These are phyloP conservation scores for Neostapfia colusana DNA, from an alignment of 176 grass and related monocot species.

Conservation along the genomic window DNA sequence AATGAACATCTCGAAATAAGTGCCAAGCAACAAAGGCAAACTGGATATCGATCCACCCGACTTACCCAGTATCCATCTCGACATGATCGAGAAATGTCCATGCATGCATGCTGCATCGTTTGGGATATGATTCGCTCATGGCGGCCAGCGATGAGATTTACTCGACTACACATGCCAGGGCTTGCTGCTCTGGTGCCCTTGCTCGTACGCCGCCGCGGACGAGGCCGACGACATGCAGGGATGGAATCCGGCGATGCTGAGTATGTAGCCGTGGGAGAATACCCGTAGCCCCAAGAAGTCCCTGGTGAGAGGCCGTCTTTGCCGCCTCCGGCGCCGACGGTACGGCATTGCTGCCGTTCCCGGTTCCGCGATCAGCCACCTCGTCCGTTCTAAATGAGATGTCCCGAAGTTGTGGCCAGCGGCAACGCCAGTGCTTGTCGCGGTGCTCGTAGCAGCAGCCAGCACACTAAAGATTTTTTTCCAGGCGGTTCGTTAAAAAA, in stretches of 20 bases:
- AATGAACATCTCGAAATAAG: conserved; percentile 44
- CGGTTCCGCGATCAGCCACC: conserved; percentile 21
- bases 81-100: conserved; percentile 2
- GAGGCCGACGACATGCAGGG: conserved; percentile 63
- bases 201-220: conserved; percentile 57
- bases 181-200: conserved; percentile 58
- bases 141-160: no score
- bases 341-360: no score
- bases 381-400: conserved; percentile 29
- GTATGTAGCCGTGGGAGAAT: conserved; percentile 72
- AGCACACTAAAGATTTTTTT: no score
- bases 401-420: conserved; percentile 34
- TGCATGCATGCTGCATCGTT: no score
- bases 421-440: conserved; percentile 17
- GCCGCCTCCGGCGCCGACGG: conserved; percentile 43
- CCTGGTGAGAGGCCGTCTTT: conserved; percentile 67
- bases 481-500: no score
- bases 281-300: conserved; percentile 87
- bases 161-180: conserved; percentile 61
- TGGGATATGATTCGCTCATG: no score
- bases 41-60: conserved; percentile 33
- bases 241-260: conserved; percentile 67
- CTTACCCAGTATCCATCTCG: conserved; percentile 42
- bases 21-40: conserved; percentile 22
- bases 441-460: conserved; percentile 11